Base-by-base conservation (phyloP, 1,139 yeast genomes). In the Lodderomyces theae region DNA sequence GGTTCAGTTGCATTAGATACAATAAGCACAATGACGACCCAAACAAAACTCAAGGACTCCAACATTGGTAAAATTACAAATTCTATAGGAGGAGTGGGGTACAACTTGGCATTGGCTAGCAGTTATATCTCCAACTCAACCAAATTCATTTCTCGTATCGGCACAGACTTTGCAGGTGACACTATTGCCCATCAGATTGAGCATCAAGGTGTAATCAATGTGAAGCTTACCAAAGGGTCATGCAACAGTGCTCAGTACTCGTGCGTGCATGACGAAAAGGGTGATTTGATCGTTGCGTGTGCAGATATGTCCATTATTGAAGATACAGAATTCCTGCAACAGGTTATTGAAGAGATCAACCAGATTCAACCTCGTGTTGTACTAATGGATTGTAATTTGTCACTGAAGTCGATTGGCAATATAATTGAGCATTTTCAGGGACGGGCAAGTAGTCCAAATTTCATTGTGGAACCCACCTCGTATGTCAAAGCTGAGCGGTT, bases 1-100 rank as follows among this genome's bases (percentile, higher is more conserved):
- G 96, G 96, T 0, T 80, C 94, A 1, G 65, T 88, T 28, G 95
- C 96, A 0, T 61, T 85, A 28, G 96, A 88, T 54, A 69, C 86
- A 2, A 79, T 84, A 3, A 79, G 80, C 37, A 64, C 66, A 30
- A 51, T 78, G 2, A 46, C 48, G 0, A 47, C 56, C 0, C 53
- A 58, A 1, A 53, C 64, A 13, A 56, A 61, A 17, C 51, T 76
- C 49, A 64, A 67, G 4, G 94, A 92, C 42, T 87, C 96, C 1
- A 85, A 85, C 48, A 92, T 94, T 0, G 92, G 94, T 0, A 56
- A 52, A 1, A 71, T 79, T 1, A 52, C 60, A 2, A 70, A 80
- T 5, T 71, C 85, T 0, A 58, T 86, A 8, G 96, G 96, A 0
- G 96, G 96, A 0, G 96, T 88, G 1, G 96, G 88, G 0, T 82